Conservation (phyloP, 2,329 filamentous ascomycete genomes). For the Pleurostoma richardsiae region DNA sequence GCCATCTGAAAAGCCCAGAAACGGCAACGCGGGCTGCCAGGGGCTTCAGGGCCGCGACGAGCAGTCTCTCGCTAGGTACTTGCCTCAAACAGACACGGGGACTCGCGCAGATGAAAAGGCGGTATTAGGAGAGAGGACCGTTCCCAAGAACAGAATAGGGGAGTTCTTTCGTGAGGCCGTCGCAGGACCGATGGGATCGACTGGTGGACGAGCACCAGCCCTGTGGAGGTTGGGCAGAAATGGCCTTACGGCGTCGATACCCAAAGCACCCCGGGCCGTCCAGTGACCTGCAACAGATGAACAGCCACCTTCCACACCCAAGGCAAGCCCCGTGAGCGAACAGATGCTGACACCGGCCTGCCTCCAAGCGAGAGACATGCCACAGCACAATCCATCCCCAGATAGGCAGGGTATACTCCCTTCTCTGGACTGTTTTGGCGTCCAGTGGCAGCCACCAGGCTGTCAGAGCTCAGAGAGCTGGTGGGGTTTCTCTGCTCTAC, state of each 20-base stretch:
- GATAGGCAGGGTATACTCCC: not conserved
- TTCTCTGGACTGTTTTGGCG: no score
- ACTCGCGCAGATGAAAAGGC: not conserved
- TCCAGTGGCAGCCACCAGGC: not conserved
- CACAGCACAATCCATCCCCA: not conserved
- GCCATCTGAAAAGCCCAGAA: not conserved
- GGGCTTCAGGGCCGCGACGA: not conserved
- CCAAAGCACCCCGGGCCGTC: slow-evolving; percentile 15
- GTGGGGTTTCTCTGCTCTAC: not conserved
- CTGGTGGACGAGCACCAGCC: slow-evolving; percentile 17
- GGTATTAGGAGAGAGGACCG: not conserved
- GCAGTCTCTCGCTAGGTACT: not conserved
- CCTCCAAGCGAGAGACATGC: slow-evolving; percentile 3
- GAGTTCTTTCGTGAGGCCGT: not conserved
- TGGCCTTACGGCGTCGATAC: slow-evolving; percentile 21
- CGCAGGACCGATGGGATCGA: slow-evolving; percentile 11
- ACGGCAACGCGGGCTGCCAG: no score
- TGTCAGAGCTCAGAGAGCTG: not conserved
- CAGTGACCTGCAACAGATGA: not conserved
- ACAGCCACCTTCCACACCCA: not conserved
- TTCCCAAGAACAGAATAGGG: slow-evolving; percentile 1
- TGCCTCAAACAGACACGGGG: no score
- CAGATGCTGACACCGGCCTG: not conserved
- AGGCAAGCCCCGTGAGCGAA: not conserved
- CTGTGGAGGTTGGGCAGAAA: slow-evolving; percentile 23